Percentiles rank a stretch among this genome's conserved stretches.
Conservation (phyloP, 306 rosid species). For the Dicorynia guianensis region DNA sequence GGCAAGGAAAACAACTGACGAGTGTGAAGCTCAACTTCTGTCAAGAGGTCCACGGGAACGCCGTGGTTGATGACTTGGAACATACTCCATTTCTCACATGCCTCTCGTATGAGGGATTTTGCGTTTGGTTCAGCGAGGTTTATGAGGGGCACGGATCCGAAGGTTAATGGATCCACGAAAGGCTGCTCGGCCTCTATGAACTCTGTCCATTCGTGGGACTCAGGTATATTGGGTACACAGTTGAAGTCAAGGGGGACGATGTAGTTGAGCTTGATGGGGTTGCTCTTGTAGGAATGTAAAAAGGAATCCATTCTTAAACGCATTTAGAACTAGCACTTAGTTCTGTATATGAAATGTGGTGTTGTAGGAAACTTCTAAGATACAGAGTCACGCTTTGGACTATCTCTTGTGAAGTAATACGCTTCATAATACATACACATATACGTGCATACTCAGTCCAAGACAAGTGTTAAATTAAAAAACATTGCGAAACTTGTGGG, state of each 20-base stretch:
- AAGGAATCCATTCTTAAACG: conserved; percentile 38
- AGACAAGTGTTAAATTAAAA: too few relatives aligned
- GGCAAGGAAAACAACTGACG: conserved; percentile 50
- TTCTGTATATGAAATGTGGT: not conserved
- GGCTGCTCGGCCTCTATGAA: conserved; percentile 15
- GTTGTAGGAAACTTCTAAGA: not conserved
- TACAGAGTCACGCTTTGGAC: not conserved
- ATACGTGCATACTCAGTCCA: too few relatives aligned
- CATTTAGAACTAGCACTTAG: not conserved
- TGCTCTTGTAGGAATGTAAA: conserved; percentile 7
- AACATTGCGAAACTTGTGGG: too few relatives aligned
- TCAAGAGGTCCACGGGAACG: conserved; percentile 32
- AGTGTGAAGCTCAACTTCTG: conserved; percentile 33
- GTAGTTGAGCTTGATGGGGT: conserved; percentile 10
- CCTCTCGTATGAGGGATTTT: conserved; percentile 30
- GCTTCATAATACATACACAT: too few relatives aligned
- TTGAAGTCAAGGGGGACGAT: conserved; percentile 49
- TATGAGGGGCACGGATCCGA: conserved; percentile 40
- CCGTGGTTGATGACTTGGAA: conserved; percentile 62
- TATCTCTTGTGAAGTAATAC: not conserved
- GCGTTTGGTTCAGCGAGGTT: conserved; percentile 48
- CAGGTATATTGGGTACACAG: conserved; percentile 35
- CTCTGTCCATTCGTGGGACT: conserved; percentile 49
- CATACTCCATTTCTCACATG: conserved; percentile 55
- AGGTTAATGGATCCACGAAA: not conserved